phyloP scores from a whole-genome alignment of 1,284 basidiomycete genomes.

The Cryptococcus sp. region DNA sequence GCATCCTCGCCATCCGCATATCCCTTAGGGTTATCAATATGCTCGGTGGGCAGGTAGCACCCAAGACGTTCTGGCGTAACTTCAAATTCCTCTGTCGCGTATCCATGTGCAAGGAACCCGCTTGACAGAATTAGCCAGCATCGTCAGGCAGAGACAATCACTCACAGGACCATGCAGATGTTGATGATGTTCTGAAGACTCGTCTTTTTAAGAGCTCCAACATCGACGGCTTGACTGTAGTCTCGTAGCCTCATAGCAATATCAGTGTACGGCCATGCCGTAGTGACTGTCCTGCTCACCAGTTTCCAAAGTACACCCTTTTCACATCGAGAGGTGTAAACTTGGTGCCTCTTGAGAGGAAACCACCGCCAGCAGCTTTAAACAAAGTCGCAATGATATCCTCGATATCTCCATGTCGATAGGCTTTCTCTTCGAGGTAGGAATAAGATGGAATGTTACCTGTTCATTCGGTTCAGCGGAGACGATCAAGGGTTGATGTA shows the following conservation, averaged over 20 bases:
- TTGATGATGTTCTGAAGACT: constrained; percentile 75
- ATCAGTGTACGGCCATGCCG: constrained; percentile 46
- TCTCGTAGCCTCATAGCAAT: constrained; percentile 61
- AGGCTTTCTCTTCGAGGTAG: constrained; percentile 59
- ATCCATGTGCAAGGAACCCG: constrained; percentile 62
- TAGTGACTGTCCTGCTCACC: neutral
- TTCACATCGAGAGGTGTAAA: constrained; percentile 53
- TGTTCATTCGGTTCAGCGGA: neutral
- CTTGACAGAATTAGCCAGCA: neutral
- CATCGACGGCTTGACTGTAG: constrained; percentile 73
- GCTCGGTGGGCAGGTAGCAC: constrained; percentile 80
- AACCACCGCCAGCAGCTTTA: constrained; percentile 61
- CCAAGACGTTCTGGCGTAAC: constrained; percentile 82
- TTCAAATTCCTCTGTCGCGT: constrained; percentile 65
- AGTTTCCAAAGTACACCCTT: constrained; percentile 35
- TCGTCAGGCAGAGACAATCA: neutral
- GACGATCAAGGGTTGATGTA: neutral
- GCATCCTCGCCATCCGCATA: constrained; percentile 84
- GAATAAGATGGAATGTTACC: constrained; percentile 47
- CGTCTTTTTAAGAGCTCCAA: constrained; percentile 68
- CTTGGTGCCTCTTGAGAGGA: constrained; percentile 64
- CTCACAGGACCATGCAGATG: constrained; percentile 69
- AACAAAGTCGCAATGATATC: constrained; percentile 37
- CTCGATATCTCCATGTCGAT: constrained; percentile 80
- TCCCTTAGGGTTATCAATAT: constrained; percentile 78